Conservation (phyloP, 2,329 filamentous ascomycete genomes). For the Ceratocystis alfenasii region DNA sequence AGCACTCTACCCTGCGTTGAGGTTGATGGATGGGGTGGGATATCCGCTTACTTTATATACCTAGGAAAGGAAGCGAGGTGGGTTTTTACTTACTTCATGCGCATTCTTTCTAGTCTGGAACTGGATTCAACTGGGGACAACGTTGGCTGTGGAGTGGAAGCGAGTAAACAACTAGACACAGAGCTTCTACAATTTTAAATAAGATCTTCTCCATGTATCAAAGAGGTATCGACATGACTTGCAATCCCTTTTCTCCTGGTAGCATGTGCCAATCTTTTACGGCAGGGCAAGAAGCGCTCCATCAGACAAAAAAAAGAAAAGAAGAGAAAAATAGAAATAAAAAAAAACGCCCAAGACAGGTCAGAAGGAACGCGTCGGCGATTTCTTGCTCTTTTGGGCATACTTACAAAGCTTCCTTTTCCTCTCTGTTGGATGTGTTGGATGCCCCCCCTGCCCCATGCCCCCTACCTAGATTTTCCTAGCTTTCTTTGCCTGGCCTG, state of each 20-base stretch:
- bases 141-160: too few species aligned
- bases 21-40: not conserved
- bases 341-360: slow-evolving; percentile 1
- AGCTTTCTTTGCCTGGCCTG: not conserved
- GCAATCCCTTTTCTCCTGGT: not conserved
- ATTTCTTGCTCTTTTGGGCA: not conserved
- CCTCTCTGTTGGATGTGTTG: not conserved
- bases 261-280: not conserved
- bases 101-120: too few species aligned
- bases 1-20: not conserved
- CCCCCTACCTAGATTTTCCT: not conserved
- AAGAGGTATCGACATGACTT: too few species aligned
- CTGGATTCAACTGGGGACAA: too few species aligned
- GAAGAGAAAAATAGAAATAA: not conserved
- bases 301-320: not conserved
- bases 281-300: not conserved
- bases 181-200: too few species aligned
- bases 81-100: not conserved
- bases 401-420: not conserved
- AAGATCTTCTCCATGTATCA: too few species aligned
- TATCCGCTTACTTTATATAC: not conserved
- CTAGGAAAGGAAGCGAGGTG: not conserved
- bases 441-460: not conserved
- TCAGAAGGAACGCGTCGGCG: not conserved
- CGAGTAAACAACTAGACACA: too few species aligned